Evolutionary conservation across 2,329 filamentous ascomycete species (phyloP), one percentile per base, ranked within the genome.

Genomic region (Cercospora canescens): DNA sequence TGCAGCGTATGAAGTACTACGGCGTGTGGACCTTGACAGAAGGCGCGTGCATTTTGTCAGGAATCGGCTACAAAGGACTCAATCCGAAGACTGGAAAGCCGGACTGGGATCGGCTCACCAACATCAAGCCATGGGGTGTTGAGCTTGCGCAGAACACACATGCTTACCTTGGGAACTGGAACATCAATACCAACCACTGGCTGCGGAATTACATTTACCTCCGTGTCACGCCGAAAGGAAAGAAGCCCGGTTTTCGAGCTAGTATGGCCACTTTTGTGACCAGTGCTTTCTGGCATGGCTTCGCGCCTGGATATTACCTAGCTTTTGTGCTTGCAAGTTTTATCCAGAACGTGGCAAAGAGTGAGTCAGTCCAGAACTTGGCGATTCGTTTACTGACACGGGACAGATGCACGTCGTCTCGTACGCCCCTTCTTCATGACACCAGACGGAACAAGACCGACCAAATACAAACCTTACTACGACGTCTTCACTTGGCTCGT

Each of bases 121-220:
- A 99, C 76, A 92, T 99, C 71, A 89, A 91, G 71, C 91, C 95
- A 0, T 90, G 89, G 85, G 88, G 87, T 2, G 91, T 99, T 30
- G 95, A 99, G 81, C 85, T 88, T 0, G 95, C 94, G 1, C 94
- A 97, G 80, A 99, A 98, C 77, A 91, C 92, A n/a, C 89, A 94
- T 62, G 93, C 88, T 1, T 98, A 95, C 74, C 85, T 99, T 3
- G 94, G 90, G 57, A 91, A 88, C 74, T 99, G 95, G 95, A 99
- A 99, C 79, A 97, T 97, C 82, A 98, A 98, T 80, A 99, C 95
- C 12, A 99, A 97, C 78, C 88, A 92, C 74, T 99, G 95, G 95
- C 83, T 99, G 67, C 88, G 94, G 55, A 97, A 98, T 79, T 99
- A 97, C 76, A 86, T 99, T 72, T 99, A 98, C 76, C 85, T 99